phyloP scores from a whole-genome alignment of 805 yeast genomes.

The Kodamaea neixiangensis region DNA sequence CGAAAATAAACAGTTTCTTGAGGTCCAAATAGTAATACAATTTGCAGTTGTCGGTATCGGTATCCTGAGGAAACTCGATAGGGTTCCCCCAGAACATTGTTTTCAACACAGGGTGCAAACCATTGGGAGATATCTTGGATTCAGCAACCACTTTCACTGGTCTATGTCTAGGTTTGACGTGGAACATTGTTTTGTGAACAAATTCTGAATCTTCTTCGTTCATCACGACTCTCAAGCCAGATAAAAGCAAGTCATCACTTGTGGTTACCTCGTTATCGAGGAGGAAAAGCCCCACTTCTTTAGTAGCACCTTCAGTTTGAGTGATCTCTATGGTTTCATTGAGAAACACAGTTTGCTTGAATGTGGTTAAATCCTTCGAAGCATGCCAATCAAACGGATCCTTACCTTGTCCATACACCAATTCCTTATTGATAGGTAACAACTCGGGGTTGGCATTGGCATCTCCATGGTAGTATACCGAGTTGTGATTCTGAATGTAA shows the following conservation, averaged over 20 bases:
- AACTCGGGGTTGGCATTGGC: slow-evolving; percentile 1
- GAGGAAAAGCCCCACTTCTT: slow-evolving; percentile 41
- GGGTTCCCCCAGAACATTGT: slow-evolving; percentile 12
- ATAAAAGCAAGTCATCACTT: slow-evolving; percentile 35
- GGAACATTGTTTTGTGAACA: slow-evolving; percentile 40
- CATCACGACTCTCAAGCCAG: slow-evolving; percentile 36
- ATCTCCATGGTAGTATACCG: slow-evolving; percentile 28
- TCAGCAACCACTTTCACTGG: slow-evolving; percentile 1
- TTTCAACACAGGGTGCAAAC: slow-evolving; percentile 39
- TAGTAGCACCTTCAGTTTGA: slow-evolving; percentile 11
- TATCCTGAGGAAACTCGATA: slow-evolving; percentile 25
- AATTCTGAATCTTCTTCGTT: slow-evolving; percentile 17
- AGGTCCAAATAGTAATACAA: slow-evolving; percentile 35
- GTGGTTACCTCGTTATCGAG: slow-evolving; percentile 28
- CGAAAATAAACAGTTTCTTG: slow-evolving; percentile 36
- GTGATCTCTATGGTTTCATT: slow-evolving; percentile 1
- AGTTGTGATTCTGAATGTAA: slow-evolving; percentile 19
- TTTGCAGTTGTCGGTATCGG: slow-evolving; percentile 26
- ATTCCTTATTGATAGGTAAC: not conserved
- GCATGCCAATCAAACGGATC: slow-evolving; percentile 7
- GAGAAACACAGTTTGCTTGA: not conserved
- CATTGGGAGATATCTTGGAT: slow-evolving; percentile 22
- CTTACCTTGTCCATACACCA: not conserved
- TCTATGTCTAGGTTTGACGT: slow-evolving; percentile 43
- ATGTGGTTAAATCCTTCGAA: slow-evolving; percentile 2